Conservation (phyloP, 2,329 filamentous ascomycete species). For the Sordariomycetes sp. region DNA sequence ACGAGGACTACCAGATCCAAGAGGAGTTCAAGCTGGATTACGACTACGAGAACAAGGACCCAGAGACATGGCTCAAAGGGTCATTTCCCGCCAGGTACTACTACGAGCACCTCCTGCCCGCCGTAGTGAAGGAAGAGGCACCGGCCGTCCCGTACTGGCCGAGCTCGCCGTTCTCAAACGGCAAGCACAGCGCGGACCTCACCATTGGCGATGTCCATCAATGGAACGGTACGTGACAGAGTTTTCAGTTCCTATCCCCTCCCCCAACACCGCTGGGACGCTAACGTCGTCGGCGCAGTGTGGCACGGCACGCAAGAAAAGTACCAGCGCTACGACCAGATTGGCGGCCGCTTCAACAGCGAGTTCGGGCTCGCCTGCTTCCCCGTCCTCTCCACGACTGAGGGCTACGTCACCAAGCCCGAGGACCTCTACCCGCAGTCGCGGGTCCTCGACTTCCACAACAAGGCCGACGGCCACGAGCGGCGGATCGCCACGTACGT, state of each 20-base stretch:
- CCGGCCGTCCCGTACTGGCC: conserved; percentile 59
- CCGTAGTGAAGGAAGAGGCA: conserved; percentile 47
- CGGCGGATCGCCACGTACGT: conserved; percentile 79
- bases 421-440: conserved; percentile 75
- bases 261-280: neutral
- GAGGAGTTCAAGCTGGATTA: conserved; percentile 59
- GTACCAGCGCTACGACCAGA: conserved; percentile 62
- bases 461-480: conserved; percentile 87
- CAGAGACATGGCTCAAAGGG: conserved; percentile 69
- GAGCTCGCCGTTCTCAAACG: conserved; percentile 57
- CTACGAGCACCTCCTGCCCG: conserved; percentile 63
- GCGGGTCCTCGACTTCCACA: conserved; percentile 85
- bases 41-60: conserved; percentile 66
- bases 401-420: conserved; percentile 51
- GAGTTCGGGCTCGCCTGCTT: conserved; percentile 63
- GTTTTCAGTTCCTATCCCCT: neutral
- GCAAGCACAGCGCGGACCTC: conserved; percentile 44
- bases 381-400: conserved; percentile 61
- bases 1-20: conserved; percentile 70
- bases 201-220: conserved; percentile 75
- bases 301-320: conserved; percentile 65
- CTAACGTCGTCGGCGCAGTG: conserved; percentile 18
- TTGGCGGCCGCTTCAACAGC: conserved; percentile 66
- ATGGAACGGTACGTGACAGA: conserved; percentile 33
- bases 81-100: conserved; percentile 67